Evolutionary conservation across 352 stramenopile species (phyloP).

Genomic region (Poterioochromonas sp.): DNA sequence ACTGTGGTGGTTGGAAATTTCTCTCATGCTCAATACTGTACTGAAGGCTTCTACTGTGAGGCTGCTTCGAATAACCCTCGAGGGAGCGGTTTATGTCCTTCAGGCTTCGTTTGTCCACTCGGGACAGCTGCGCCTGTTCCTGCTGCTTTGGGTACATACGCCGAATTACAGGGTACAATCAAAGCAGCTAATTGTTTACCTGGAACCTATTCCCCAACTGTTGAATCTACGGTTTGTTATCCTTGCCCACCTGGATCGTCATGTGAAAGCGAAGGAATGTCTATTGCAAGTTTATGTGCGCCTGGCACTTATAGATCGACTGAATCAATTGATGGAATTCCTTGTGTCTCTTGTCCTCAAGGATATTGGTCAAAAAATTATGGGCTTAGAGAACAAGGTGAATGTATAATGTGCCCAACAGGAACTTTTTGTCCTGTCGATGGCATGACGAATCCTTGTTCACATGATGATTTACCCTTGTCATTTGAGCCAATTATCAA

Average conservation of each 20-base stretch:
- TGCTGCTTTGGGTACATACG: slow-evolving; percentile 76
- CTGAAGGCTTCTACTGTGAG: slow-evolving; percentile 86
- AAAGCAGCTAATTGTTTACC: slow-evolving; percentile 77
- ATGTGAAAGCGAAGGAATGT: slow-evolving; percentile 76
- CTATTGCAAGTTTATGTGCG: slow-evolving; percentile 71
- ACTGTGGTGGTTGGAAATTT: slow-evolving; percentile 72
- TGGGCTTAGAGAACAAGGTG: slow-evolving; percentile 77
- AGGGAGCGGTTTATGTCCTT: slow-evolving; percentile 81
- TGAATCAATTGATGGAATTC: slow-evolving; percentile 67
- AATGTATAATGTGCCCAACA: background rate
- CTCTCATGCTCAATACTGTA: slow-evolving; percentile 78
- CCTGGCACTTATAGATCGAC: slow-evolving; percentile 79
- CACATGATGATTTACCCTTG: slow-evolving; percentile 75
- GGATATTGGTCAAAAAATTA: slow-evolving; percentile 97
- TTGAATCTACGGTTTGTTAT: slow-evolving; percentile 77
- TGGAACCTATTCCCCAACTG: slow-evolving; percentile 88
- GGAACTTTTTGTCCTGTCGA: slow-evolving; percentile 68
- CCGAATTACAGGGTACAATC: slow-evolving; percentile 77
- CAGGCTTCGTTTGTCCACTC: slow-evolving; percentile 65
- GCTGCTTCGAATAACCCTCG: slow-evolving; percentile 75
- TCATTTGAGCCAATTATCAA: slow-evolving; percentile 66
- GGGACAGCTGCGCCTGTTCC: slow-evolving; percentile 83
- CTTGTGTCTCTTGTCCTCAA: slow-evolving; percentile 76
- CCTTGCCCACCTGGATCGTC: slow-evolving; percentile 78
- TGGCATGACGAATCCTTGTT: slow-evolving; percentile 85